These are phyloP conservation scores for Sclerotinia borealis DNA, from an alignment of 2,329 filamentous ascomycete species.

Conservation along the genomic window DNA sequence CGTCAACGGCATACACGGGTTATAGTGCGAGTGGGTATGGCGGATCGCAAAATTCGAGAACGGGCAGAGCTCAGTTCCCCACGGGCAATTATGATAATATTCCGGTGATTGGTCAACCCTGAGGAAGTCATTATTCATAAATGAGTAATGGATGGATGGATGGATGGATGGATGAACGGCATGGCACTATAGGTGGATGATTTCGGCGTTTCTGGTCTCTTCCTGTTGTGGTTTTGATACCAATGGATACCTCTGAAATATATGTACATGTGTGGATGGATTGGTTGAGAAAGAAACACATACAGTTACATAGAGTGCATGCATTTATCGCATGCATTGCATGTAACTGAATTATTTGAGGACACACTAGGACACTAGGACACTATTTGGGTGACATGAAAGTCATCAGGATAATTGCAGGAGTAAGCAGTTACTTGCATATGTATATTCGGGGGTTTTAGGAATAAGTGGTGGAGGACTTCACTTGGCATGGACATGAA, in stretches of 20 bases:
- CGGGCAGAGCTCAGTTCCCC: constrained; percentile 43
- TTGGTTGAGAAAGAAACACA: background rate
- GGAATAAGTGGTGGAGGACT: background rate
- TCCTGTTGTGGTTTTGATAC: constrained; percentile 4
- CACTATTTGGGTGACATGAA: no score
- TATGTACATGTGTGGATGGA: background rate
- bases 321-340: background rate
- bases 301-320: background rate
- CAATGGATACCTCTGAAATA: background rate
- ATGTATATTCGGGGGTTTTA: constrained; percentile 7
- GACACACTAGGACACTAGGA: no score
- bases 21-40: constrained; percentile 37
- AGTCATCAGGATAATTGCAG: no score
- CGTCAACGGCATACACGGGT: constrained; percentile 35
- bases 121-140: background rate
- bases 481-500: background rate
- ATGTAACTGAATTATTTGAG: background rate
- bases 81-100: constrained; percentile 47
- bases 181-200: constrained; percentile 3
- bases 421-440: background rate
- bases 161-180: background rate
- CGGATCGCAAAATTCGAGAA: constrained; percentile 8
- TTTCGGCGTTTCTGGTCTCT: constrained; percentile 2
- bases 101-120: constrained; percentile 8
- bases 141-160: background rate